Base-by-base conservation (phyloP, 345 rosid genomes). In the Euphorbia peplus region DNA sequence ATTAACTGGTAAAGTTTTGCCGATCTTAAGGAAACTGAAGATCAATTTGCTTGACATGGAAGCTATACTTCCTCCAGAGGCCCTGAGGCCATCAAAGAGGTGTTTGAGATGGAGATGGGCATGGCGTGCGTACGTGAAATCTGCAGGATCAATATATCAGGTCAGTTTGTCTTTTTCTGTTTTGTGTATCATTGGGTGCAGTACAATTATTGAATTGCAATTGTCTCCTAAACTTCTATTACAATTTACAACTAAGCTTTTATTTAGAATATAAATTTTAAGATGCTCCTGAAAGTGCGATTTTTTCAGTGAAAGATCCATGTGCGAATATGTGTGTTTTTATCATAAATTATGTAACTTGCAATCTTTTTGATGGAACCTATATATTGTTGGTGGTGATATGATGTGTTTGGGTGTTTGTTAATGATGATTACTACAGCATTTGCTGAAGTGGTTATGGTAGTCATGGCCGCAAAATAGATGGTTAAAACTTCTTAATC, bases 21-120 rank as follows among this genome's bases (percentile, higher is more conserved):
- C 47, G 51, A 79, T 87, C 69, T 67, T 78, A 60, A 85, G 85
- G 75, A 72, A 66, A 73, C 87, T 95, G 50, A 95, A 88, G 87
- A 81, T 83, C 74, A 82, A 76, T 83, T 83, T 95, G 80, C 93
- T 95, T 69, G 99, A 95, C 82, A 91, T 95, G 86, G 96, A 90
- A 70, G 93, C 92, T 70, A 96, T 90, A 52, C 83, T 95, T 60
- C 79, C 87, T 80, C 92, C 84, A 80, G 92, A 84, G 76, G 85
- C 89, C 74, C 59, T 95, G 73, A 84, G 83, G 75, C 83, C 88
- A 61, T 84, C 99, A 46, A 95, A 79, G 76, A 83, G 87, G 41
- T 69, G 75, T 51, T 51, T 79, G 50, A 84, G 82, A 30, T 81
- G 85, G 76, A 84, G 99, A 76, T 75, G 83, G 83, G 85, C 93